A percentile compares a stretch with the other conserved stretches of the same genome.
Conservation (phyloP, 2,329 filamentous ascomycete genomes). For the Fusarium pilosicola region DNA sequence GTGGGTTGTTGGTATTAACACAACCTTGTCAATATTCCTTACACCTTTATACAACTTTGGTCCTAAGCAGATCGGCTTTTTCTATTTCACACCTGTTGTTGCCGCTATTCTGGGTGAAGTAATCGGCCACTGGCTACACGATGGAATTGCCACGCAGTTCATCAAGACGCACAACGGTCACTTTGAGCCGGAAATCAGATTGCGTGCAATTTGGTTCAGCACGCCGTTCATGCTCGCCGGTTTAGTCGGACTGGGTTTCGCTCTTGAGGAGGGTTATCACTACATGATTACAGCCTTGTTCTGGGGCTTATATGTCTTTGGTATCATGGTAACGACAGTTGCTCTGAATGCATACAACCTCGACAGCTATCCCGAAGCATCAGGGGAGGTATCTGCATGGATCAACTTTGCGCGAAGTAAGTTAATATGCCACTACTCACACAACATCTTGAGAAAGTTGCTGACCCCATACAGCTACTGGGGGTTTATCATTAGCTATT, state of each 20-base stretch:
- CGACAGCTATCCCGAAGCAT: not conserved
- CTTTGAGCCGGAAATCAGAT: not conserved
- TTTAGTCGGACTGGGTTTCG: not conserved
- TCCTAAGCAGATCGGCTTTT: not conserved
- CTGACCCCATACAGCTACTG: not conserved
- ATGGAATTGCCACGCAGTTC: not conserved
- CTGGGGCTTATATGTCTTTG: not conserved
- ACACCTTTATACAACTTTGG: not conserved
- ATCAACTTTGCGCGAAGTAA: not conserved
- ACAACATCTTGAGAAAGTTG: rapidly evolving
- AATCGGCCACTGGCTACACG: not conserved
- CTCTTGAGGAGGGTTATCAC: not conserved
- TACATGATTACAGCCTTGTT: not conserved
- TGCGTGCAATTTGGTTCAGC: not conserved
- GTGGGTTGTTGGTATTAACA: not conserved
- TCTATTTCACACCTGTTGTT: not conserved
- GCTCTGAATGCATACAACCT: not conserved
- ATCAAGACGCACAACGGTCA: not conserved
- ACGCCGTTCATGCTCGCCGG: not conserved
- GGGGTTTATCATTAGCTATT: not conserved
- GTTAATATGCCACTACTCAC: not conserved
- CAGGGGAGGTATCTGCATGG: not conserved
- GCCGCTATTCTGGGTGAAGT: not conserved
- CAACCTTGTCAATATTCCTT: not conserved
- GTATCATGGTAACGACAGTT: not conserved